phyloP scores from a whole-genome alignment of 1,284 basidiomycete genomes.

The Lentinus polychrous region DNA sequence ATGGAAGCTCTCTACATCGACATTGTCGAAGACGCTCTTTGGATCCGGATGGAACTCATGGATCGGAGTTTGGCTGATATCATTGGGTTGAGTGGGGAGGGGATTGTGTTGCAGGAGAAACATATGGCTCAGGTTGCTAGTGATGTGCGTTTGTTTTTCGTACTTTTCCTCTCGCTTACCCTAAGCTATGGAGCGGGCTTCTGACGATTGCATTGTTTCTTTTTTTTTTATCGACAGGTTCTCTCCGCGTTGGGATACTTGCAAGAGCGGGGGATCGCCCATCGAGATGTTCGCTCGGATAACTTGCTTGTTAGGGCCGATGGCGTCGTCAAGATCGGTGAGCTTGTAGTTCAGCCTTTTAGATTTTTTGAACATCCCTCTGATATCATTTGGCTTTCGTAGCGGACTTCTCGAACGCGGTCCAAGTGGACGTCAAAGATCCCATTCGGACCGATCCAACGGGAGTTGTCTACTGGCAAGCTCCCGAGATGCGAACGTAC shows the following conservation, averaged over 20 bases:
- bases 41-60: constrained; percentile 84
- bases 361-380: constrained; percentile 1
- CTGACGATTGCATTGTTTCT: background rate
- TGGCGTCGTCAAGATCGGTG: constrained; percentile 70
- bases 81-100: constrained; percentile 51
- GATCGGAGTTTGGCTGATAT: constrained; percentile 77
- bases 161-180: constrained; percentile 2
- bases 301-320: constrained; percentile 62
- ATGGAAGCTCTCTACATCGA: constrained; percentile 68
- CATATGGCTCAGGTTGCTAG: constrained; percentile 62
- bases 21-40: constrained; percentile 56
- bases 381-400: background rate
- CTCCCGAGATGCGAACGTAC: constrained; percentile 62
- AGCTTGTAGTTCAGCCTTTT: too few species aligned
- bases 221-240: constrained; percentile 34
- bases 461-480: constrained; percentile 76
- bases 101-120: constrained; percentile 55
- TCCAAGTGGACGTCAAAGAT: constrained; percentile 42
- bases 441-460: constrained; percentile 48
- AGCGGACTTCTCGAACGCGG: constrained; percentile 72
- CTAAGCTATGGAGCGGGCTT: background rate
- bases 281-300: constrained; percentile 75
- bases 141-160: constrained; percentile 47
- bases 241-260: constrained; percentile 59
- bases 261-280: constrained; percentile 56